These are phyloP conservation scores for Lumnitzera littorea DNA, from an alignment of 345 rosid species.

Conservation along the genomic window DNA sequence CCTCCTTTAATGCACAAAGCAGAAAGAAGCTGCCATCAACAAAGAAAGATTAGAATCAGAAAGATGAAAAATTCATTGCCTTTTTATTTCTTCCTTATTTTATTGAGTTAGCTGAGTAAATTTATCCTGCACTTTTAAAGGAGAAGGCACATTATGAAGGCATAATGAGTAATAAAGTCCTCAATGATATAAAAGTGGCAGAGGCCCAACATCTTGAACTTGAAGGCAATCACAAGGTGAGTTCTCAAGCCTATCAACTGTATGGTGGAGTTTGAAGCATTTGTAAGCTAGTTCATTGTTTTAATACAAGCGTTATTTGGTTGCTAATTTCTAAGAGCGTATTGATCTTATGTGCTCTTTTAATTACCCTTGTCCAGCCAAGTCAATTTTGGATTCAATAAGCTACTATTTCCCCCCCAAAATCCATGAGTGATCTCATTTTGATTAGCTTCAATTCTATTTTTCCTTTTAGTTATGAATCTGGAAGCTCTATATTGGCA, in stretches of 20 bases:
- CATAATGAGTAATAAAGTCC: slow-evolving; percentile 68
- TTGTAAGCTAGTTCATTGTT: not conserved
- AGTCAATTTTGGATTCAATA: too few relatives aligned
- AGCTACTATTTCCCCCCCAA: too few relatives aligned
- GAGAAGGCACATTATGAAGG: slow-evolving; percentile 68
- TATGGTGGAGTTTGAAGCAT: slow-evolving; percentile 10
- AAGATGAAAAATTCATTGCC: not conserved
- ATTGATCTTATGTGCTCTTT: too few relatives aligned
- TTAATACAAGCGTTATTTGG: not conserved
- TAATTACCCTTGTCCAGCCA: too few relatives aligned
- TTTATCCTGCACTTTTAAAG: slow-evolving; percentile 21
- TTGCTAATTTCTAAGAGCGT: not conserved
- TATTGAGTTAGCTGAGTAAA: slow-evolving; percentile 1
- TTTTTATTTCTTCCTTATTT: not conserved
- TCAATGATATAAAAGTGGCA: slow-evolving; percentile 54
- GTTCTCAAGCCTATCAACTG: too few relatives aligned
- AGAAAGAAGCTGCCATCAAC: too few relatives aligned
- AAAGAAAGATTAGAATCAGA: too few relatives aligned
- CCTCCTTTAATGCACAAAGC: slow-evolving; percentile 1
- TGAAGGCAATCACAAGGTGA: slow-evolving; percentile 44
- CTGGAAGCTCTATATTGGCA: not conserved
- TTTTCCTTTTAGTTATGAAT: slow-evolving; percentile 5
- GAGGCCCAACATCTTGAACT: slow-evolving; percentile 52
- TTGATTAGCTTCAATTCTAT: not conserved
- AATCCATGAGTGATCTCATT: too few relatives aligned